phyloP scores from a whole-genome alignment of 176 grass and related monocot genomes.

The Oryza glaberrima region DNA sequence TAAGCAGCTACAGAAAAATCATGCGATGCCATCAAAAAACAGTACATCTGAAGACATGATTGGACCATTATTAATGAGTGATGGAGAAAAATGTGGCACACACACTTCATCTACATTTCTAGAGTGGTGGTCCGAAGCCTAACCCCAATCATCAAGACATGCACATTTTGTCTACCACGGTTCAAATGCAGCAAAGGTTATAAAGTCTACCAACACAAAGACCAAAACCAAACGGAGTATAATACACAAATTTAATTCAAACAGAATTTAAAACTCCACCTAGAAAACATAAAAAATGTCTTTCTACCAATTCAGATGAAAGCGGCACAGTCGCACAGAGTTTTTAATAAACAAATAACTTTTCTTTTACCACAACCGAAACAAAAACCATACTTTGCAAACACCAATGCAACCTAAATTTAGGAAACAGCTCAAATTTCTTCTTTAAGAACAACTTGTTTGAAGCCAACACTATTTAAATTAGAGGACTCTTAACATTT shows the following conservation, averaged over 20 bases:
- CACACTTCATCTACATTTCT: neutral
- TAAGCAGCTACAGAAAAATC: constrained; percentile 40
- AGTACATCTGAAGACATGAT: constrained; percentile 28
- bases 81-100: neutral
- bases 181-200: constrained; percentile 30
- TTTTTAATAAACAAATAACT: neutral
- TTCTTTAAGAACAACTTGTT: neutral
- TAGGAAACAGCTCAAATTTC: neutral
- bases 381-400: neutral
- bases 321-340: neutral
- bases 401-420: constrained; percentile 7
- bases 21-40: neutral
- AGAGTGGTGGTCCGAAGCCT: constrained; percentile 40
- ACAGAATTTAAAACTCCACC: neutral
- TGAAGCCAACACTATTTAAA: neutral
- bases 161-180: neutral
- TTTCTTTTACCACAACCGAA: neutral
- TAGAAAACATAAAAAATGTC: neutral
- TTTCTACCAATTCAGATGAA: constrained; percentile 3
- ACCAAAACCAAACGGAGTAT: neutral
- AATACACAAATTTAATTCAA: constrained; percentile 24
- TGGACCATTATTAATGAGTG: constrained; percentile 27
- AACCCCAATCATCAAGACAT: constrained; percentile 31
- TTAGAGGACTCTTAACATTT: neutral
- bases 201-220: neutral